Base-by-base conservation (phyloP, 495 filamentous ascomycete genomes). In the Aspergillus olivimuriae region DNA sequence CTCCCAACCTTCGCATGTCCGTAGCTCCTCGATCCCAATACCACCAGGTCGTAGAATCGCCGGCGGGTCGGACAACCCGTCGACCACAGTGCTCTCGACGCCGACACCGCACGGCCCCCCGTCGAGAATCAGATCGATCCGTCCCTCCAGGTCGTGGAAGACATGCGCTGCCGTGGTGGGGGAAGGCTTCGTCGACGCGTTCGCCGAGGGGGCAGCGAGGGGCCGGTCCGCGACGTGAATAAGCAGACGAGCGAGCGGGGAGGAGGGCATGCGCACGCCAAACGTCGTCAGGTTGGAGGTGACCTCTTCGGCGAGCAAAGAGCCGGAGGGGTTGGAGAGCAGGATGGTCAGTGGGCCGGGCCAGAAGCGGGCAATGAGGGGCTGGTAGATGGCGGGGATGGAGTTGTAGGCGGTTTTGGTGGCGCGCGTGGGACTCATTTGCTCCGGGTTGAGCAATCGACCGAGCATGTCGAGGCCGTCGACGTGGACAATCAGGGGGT, bases 51-150 rank as follows among this genome's bases (percentile, higher is more conserved):
- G 67, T 10, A 99, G 71, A 24, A 99, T 79, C 7, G 79, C 74
- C 0, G 94, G 92, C 12, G 91, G 91, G 30, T 71, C 49, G 17
- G 76, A 85, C 16, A 97, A 68, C 1, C 92, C 92, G 54, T 96
- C 92, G 1, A 99, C 88, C 6, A 99, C 94, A 4, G 94, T 99
- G 51, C 87, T 94, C 65, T 99, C 92, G 0, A 99, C 87, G 4
- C 92, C 92, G 4, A 99, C 88, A 1, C 69, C 69, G 52, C 89
- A 95, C 1, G 78, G 58, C 1, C 92, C 92, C 2, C 94, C 92
- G 46, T 99, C 94, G 1, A 99, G 68, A 47, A 99, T 90, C 4
- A 91, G 63, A 32, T 85, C 81, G 43, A 99, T 95, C n/a, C 82
- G 76, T 3, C 86, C 86, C 28, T 83, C 56, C 9, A 99, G 68